Base-by-base conservation (phyloP, 805 yeast species). In the Kockiozyma suomiensis region DNA sequence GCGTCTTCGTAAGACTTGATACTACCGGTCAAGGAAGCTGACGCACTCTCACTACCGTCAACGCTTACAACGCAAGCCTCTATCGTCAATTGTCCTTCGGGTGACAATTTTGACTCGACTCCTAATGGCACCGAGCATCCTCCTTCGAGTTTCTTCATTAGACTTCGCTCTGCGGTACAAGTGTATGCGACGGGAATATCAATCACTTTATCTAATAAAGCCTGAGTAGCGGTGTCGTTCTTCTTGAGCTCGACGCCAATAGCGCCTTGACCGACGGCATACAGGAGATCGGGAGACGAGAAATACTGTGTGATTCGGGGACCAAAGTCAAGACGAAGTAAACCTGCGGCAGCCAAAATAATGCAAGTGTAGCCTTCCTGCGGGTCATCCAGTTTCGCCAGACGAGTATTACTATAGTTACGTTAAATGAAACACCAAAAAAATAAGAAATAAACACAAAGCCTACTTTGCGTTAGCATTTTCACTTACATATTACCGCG, bases 221-320 rank as follows among this genome's bases (percentile, higher is more conserved):
- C 74, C 67, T 76, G 76, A 74, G 88, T 82, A 51, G 78, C 76
- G 4, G 73, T 70, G 73, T 94, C 97, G 60, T 80, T 82, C 59
- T 81, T 81, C 68, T 96, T 82, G 66, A 93, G 89, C 76, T 94
- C 99, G 28, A 94, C 78, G 19, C 98, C 99, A 47, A 94, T 75
- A 0, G 98, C 98, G 65, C 99, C 99, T 77, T 94, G 99, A n/a
- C 99, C 99, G 48, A 94, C 97, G 0, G 99, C 97, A 72, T 93
- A 89, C 72, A 85, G 87, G 96, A 93, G 89, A 56, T 86, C 88
- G 35, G 89, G 87, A 4, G 85, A 80, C 57, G 86, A 83, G 64
- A 94, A 79, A 65, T 79, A 81, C 64, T 82, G 79, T 4, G 97
- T 85, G 70, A 94, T 90, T 73, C 97, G 79, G 66, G 83, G 73